Evolutionary conservation across 78 protist species (phyloP), one percentile per base, ranked within the genome.

Genomic region (Cavenderia fasciculata): DNA sequence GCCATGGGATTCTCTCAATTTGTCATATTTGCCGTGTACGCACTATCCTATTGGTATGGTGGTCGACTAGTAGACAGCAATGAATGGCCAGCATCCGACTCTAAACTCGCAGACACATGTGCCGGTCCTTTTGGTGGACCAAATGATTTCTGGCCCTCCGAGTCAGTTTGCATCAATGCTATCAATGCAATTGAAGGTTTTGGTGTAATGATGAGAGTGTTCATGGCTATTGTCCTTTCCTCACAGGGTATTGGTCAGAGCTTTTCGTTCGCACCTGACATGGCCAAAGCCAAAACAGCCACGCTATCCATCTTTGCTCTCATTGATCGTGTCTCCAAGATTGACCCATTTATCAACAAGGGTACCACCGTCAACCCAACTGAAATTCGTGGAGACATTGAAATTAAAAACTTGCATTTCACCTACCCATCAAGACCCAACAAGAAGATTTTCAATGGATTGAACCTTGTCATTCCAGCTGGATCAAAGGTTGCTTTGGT

Each of bases 401-500:
- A 74, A 52, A 78, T 90, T 29, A 43, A 54, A 19, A 46, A 78
- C 19, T 54, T 90, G 14, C 1, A 14, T 44, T 98, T 98, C 87
- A 18, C 52, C 1, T 87, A 87, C 46, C 93, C 93, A 43, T 59
- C 94, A 5, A 41, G 94, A 40, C 94, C 94, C 18, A 78, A 77
- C 65, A 77, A 69, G 21, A 2, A 23, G 1, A 61, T 88, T 33
- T 88, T 88, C 74, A 31, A 73, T 10, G 94, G 54, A 19, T 44
- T 95, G 18, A 21, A 14, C 29, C 25, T 95, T 19, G 2, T n/a
- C 1, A 46, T 95, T 33, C 74, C 68, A 38, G 54, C 89, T 12
- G 97, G 97, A 47, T 49, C 51, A 38, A 84, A 66, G 34, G 86
- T 87, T 19, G 99, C 98, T 4, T 65, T 98, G 21, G 97, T 95